Evolutionary conservation across 2,329 filamentous ascomycete species (phyloP).

Genomic region (Aspergillus sp.): DNA sequence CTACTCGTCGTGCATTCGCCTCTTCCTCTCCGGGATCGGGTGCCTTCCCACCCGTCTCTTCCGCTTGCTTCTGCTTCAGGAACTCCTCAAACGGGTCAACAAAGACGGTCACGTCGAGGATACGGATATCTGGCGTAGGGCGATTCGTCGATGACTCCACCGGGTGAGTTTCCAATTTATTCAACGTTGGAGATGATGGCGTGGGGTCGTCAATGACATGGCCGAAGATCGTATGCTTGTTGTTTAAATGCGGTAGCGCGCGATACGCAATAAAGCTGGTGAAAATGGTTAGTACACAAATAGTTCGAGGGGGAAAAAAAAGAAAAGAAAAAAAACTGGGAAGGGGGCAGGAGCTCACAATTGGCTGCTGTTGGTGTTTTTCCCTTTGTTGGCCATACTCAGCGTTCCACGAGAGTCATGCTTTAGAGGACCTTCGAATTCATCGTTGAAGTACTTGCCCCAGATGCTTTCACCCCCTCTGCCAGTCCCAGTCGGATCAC

Average conservation of each 20-base stretch:
- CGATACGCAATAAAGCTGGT: constrained; percentile 83
- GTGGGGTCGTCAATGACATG: constrained; percentile 68
- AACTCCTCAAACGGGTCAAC: constrained; percentile 97
- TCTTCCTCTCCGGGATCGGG: constrained; percentile 22
- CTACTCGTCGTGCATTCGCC: constrained; percentile 44
- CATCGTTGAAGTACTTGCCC: constrained; percentile 92
- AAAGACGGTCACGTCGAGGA: constrained; percentile 80
- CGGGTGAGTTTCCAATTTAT: constrained; percentile 72
- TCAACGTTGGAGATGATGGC: constrained; percentile 51
- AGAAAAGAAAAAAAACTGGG: no score
- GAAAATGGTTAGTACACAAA: background rate
- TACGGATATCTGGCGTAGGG: constrained; percentile 73
- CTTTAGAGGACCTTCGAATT: constrained; percentile 84
- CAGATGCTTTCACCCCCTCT: constrained; percentile 87
- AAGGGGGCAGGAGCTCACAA: constrained; percentile 49
- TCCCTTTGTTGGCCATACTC: constrained; percentile 98
- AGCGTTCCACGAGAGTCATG: constrained; percentile 77
- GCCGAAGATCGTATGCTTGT: constrained; percentile 96
- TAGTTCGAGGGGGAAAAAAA: no score
- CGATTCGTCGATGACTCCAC: constrained; percentile 70
- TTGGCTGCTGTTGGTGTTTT: constrained; percentile 93
- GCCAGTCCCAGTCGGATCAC: constrained; percentile 89
- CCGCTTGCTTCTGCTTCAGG: constrained; percentile 66
- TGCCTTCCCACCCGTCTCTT: constrained; percentile 49
- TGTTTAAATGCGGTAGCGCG: constrained; percentile 77